Percentiles rank a stretch among this genome's conserved stretches.
Evolutionary conservation across 228 moss, liverwort and hornwort species (phyloP).

Genomic region (Sphagnum fallax): DNA sequence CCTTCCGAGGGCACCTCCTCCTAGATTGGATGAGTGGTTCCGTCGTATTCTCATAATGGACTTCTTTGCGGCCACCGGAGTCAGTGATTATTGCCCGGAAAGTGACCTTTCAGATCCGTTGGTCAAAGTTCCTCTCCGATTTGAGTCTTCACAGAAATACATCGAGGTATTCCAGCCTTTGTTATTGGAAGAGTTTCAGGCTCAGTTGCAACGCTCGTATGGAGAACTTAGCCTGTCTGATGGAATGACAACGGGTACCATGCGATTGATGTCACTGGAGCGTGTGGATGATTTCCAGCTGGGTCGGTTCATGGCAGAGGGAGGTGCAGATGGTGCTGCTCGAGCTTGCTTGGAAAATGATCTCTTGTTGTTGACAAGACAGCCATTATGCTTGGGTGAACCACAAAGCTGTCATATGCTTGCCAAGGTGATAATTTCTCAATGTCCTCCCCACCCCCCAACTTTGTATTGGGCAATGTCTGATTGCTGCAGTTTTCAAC

Average conservation of each 20-base stretch:
- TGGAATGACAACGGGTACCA: slow-evolving; percentile 52
- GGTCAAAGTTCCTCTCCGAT: slow-evolving; percentile 61
- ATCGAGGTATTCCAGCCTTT: slow-evolving; percentile 70
- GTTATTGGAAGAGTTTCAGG: slow-evolving; percentile 92
- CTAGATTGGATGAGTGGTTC: slow-evolving; percentile 86
- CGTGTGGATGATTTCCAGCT: slow-evolving; percentile 87
- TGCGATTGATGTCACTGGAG: slow-evolving; percentile 85
- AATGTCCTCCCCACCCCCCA: too few relatives aligned
- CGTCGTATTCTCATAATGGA: slow-evolving; percentile 70
- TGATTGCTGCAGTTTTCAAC: too few relatives aligned
- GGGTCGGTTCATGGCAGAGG: slow-evolving; percentile 85
- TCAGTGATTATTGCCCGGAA: slow-evolving; percentile 31
- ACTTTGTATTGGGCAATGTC: too few relatives aligned
- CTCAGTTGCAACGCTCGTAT: slow-evolving; percentile 62
- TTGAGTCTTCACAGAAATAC: slow-evolving; percentile 65
- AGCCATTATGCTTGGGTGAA: slow-evolving; percentile 48
- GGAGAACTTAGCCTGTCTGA: slow-evolving; percentile 59
- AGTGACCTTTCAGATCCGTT: slow-evolving; percentile 23
- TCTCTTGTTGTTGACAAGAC: slow-evolving; percentile 68
- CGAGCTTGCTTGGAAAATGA: slow-evolving; percentile 83
- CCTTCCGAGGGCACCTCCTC: slow-evolving; percentile 53
- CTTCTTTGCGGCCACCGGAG: slow-evolving; percentile 60
- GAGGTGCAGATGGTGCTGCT: slow-evolving; percentile 67
- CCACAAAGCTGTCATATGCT: slow-evolving; percentile 85
- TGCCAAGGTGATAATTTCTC: slow-evolving; percentile 50